Base-by-base conservation (phyloP, 805 yeast genomes). In the Cyberlindnera amylophila region DNA sequence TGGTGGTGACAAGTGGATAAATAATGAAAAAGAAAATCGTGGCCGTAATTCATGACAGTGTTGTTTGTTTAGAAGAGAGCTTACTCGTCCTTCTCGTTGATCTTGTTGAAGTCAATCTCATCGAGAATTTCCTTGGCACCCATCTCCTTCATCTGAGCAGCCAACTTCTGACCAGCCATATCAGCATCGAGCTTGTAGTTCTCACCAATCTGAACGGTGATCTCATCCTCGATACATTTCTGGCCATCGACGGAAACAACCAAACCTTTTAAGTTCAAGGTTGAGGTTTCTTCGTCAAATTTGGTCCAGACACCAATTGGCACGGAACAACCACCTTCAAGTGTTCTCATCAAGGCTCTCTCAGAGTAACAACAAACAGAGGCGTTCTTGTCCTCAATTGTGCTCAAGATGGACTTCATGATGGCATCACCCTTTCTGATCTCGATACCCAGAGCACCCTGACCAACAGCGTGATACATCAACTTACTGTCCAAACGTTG, bases 301-400 rank as follows among this genome's bases (percentile, higher is more conserved):
- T 56, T 50, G n/a, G 89, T 72, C 50, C 79, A 75, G 23, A 88
- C 96, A 39, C 99, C 99, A 51, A 93, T 86, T 6, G 99, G 99
- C 14, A 93, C 97, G 1, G 96, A 87, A 65, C 99, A 93, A 8
- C 99, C 99, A 47, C 98, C 99, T 67, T 93, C 98, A 46, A 93
- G 73, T 18, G 84, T 73, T 63, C 91, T 75, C 86, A 93, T 78
- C 48, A 93, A 67, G 6, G 91, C 71, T 55, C 99, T 75, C 65
- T 93, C 99, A 4, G 96, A 95, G 7, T 79, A 63, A 63, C 98
- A 90, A 53, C 95, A 74, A 46, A 80, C 65, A 1, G 89, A 75
- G 3, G 95, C 74, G 6, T 77, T 72, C 33, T 67, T 62, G 61
- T 89, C 82, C 53, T 81, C 82, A 47, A 91, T 77, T 44, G 76